Evolutionary conservation across 1,139 yeast species (phyloP).

Genomic region (Blastobotrys illinoisensis): DNA sequence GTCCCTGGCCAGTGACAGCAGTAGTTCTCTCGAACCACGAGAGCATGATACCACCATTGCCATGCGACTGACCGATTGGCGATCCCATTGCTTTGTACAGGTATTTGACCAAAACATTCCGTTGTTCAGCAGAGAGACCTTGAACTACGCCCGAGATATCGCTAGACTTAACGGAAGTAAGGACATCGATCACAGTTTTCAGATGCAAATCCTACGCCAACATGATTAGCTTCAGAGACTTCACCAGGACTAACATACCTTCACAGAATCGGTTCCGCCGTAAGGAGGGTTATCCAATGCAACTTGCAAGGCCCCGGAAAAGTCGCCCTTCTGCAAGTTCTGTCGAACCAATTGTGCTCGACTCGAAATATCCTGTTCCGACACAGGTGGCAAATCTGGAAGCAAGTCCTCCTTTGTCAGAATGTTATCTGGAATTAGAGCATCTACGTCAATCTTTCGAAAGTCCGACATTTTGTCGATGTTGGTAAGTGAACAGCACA

Average conservation of each 20-base stretch:
- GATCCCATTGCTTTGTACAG: slow-evolving; percentile 81
- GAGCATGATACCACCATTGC: slow-evolving; percentile 79
- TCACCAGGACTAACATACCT: slow-evolving; percentile 29
- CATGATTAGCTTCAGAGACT: neutral
- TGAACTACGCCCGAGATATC: slow-evolving; percentile 63
- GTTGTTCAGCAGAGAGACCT: slow-evolving; percentile 56
- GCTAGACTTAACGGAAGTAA: slow-evolving; percentile 66
- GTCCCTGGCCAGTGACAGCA: slow-evolving; percentile 80
- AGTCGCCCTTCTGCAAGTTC: slow-evolving; percentile 66
- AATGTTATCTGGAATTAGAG: slow-evolving; percentile 75
- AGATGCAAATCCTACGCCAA: slow-evolving; percentile 34
- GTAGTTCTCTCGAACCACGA: slow-evolving; percentile 91
- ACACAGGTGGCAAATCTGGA: slow-evolving; percentile 44
- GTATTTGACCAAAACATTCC: slow-evolving; percentile 76
- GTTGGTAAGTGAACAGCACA: neutral
- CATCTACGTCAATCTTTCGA: slow-evolving; percentile 87
- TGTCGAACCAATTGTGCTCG: slow-evolving; percentile 56
- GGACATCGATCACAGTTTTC: slow-evolving; percentile 64
- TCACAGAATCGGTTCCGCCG: slow-evolving; percentile 58
- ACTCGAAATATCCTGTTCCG: slow-evolving; percentile 50
- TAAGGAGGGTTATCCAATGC: slow-evolving; percentile 78
- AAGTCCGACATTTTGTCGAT: slow-evolving; percentile 24
- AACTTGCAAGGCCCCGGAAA: slow-evolving; percentile 55
- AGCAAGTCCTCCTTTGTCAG: slow-evolving; percentile 58
- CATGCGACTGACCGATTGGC: slow-evolving; percentile 59